Evolutionary conservation across 225 moss, liverwort and hornwort genomes (phyloP).

Genomic region (Marchantia polymorpha): DNA sequence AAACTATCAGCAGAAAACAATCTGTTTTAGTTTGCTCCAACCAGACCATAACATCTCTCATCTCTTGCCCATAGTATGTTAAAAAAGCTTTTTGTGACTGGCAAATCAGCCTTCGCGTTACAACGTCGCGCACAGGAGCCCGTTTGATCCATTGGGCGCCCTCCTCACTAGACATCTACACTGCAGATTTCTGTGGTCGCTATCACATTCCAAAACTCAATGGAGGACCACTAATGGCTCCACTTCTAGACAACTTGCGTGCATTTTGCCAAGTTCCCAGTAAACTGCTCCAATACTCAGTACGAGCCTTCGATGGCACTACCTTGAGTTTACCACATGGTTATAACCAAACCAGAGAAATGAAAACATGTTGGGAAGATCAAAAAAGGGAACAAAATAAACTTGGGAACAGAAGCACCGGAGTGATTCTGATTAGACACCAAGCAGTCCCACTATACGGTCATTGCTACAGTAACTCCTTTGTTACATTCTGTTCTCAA

Average conservation of each 20-base stretch:
- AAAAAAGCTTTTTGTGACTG: constrained; percentile 11
- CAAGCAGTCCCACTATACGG: constrained; percentile 27
- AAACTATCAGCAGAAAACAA: no score
- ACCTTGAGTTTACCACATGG: constrained; percentile 14
- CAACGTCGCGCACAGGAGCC: constrained; percentile 19
- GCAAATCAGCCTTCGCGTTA: constrained; percentile 26
- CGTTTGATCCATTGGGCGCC: not conserved
- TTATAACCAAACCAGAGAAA: constrained; percentile 21
- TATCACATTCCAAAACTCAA: constrained; percentile 21
- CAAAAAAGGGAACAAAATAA: constrained; percentile 31
- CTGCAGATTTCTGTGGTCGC: constrained; percentile 19
- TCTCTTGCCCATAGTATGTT: not conserved
- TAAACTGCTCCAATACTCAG: constrained; percentile 20
- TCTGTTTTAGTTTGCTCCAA: no score
- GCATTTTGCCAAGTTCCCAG: constrained; percentile 18
- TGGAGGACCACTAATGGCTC: constrained; percentile 17
- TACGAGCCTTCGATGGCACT: constrained; percentile 7
- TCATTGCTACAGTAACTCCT: constrained; percentile 32
- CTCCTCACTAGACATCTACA: constrained; percentile 23
- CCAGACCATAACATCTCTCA: no score
- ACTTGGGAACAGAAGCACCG: constrained; percentile 25
- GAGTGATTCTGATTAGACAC: constrained; percentile 19
- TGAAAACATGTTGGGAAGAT: constrained; percentile 22
- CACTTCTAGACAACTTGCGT: constrained; percentile 14
- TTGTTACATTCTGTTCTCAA: constrained; percentile 28